Conservation (phyloP, 495 filamentous ascomycete species). For the Lasiosphaeriaceae sp. region DNA sequence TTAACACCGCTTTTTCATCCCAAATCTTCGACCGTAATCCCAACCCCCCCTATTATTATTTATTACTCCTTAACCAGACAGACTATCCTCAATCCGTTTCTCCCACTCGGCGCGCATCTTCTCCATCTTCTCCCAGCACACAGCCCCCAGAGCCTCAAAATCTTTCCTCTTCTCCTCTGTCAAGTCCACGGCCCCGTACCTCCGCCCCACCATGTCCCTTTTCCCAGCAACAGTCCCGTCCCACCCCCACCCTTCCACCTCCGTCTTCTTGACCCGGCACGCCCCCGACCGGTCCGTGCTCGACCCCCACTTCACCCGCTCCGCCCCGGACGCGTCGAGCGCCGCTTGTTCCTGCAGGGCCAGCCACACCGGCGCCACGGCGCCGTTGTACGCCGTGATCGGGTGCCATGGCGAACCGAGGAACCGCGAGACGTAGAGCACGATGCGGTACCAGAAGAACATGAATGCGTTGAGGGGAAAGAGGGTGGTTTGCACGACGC, state of each 20-base stretch:
- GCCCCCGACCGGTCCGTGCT: slow-evolving; percentile 55
- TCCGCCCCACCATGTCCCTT: slow-evolving; percentile 41
- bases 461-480: slow-evolving; percentile 65
- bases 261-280: slow-evolving; percentile 62
- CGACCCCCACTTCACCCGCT: slow-evolving; percentile 81
- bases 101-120: slow-evolving; percentile 77
- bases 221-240: slow-evolving; percentile 62
- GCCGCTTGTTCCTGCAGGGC: slow-evolving; percentile 63
- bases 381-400: slow-evolving; percentile 69
- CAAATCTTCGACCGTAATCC: too few relatives aligned
- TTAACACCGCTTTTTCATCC: too few relatives aligned
- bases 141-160: slow-evolving; percentile 71
- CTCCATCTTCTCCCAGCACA: slow-evolving; percentile 84
- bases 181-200: slow-evolving; percentile 52
- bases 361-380: slow-evolving; percentile 71
- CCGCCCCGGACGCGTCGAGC: slow-evolving; percentile 55
- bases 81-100: slow-evolving; percentile 28
- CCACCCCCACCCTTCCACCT: slow-evolving; percentile 82
- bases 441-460: slow-evolving; percentile 49
- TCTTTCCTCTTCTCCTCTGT: slow-evolving; percentile 60
- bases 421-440: slow-evolving; percentile 71
- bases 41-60: not conserved
- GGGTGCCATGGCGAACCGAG: slow-evolving; percentile 87
- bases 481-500: slow-evolving; percentile 77
- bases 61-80: not conserved